These are phyloP conservation scores for Colletotrichum plurivorum DNA, from an alignment of 2,329 filamentous ascomycete species.

Conservation along the genomic window DNA sequence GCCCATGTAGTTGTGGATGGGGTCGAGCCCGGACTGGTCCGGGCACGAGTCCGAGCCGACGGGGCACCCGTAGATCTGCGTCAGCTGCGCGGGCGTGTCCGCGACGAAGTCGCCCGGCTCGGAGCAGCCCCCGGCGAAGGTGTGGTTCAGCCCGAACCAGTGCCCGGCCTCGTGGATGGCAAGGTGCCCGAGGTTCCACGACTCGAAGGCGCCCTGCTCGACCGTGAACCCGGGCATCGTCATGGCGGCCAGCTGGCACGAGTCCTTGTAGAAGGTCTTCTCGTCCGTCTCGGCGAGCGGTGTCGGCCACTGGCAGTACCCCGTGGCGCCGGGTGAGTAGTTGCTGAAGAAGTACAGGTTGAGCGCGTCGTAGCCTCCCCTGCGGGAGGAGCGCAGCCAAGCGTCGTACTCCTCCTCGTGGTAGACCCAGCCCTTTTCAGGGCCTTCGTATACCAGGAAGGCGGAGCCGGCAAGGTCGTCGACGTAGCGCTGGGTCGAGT, in stretches of 20 bases:
- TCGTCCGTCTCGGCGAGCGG: conserved; percentile 16
- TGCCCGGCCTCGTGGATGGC: conserved; percentile 58
- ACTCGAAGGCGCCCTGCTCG: conserved; percentile 31
- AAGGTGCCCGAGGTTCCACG: conserved; percentile 44
- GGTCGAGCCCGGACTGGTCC: conserved; percentile 42
- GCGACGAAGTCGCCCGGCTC: conserved; percentile 52
- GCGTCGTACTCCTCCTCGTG: conserved; percentile 29
- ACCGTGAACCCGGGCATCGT: conserved; percentile 35
- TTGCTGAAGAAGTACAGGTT: conserved; percentile 62
- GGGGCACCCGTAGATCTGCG: conserved; percentile 40
- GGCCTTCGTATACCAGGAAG: conserved; percentile 44
- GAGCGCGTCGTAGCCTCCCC: conserved; percentile 56
- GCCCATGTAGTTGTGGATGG: conserved; percentile 46
- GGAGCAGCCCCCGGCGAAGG: conserved; percentile 54
- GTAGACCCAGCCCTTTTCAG: conserved; percentile 42
- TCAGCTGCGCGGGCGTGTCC: conserved; percentile 54
- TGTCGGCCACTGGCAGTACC: conserved; percentile 62
- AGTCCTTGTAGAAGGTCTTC: conserved; percentile 24
- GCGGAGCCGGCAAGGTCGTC: conserved; percentile 42
- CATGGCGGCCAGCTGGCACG: conserved; percentile 35
- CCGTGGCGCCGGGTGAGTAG: conserved; percentile 54
- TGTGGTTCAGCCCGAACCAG: conserved; percentile 61
- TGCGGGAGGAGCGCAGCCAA: conserved; percentile 45
- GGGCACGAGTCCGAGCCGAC: conserved; percentile 44
- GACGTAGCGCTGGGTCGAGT: conserved; percentile 45